Conservation (phyloP, 1,284 basidiomycete genomes). For the Moniliella sp. region DNA sequence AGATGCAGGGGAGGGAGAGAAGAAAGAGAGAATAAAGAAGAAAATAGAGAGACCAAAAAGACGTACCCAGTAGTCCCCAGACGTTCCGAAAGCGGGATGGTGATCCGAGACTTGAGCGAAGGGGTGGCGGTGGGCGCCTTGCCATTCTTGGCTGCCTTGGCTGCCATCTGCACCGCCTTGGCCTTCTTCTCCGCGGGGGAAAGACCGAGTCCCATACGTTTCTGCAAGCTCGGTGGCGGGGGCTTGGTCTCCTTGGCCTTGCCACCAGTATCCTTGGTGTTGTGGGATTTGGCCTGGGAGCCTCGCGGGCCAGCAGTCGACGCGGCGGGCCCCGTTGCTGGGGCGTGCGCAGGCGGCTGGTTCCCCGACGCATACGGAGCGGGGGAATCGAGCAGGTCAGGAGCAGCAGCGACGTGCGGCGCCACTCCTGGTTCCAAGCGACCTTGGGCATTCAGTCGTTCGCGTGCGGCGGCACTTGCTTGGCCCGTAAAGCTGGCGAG, state of each 20-base stretch:
- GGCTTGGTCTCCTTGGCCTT: background rate
- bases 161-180: background rate
- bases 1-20: background rate
- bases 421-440: background rate
- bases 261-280: background rate
- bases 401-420: background rate
- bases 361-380: background rate
- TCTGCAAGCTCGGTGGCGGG: background rate
- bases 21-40: background rate
- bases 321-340: background rate
- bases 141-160: background rate
- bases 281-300: background rate
- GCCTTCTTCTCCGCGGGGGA: background rate
- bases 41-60: background rate
- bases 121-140: background rate
- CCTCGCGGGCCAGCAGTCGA: background rate
- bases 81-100: conserved; percentile 3
- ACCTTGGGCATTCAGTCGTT: background rate
- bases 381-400: background rate
- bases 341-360: background rate
- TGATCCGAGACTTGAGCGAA: conserved; percentile 2
- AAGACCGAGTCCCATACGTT: background rate
- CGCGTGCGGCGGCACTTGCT: background rate
- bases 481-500: background rate
- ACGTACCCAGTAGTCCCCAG: conserved; percentile 1